Base-by-base conservation (phyloP, 257 asterid genomes). In the Orobanche coerulescens region DNA sequence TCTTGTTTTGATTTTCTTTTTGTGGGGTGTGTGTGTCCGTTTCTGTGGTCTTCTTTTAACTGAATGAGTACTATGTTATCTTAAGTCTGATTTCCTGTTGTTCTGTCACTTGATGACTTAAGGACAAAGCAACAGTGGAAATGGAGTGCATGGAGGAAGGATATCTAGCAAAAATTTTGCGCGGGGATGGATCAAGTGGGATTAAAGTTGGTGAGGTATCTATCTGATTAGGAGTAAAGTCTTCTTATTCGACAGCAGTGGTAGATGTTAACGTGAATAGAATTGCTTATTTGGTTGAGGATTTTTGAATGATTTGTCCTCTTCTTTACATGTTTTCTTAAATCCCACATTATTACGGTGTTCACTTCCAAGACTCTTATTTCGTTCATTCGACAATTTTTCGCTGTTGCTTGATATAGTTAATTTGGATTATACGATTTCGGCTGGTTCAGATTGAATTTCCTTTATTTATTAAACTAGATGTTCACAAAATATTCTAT, bases 101-200 rank as follows among this genome's bases (percentile, higher is more conserved):
- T 36, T 36, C 2, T 36, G 42, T 24, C 43, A 23, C 33, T 68
- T 58, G 13, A 63, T 72, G 55, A 47, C 58, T 59, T 26, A 19
- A 93, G 99, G 99, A 93, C 71, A 93, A 93, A 73, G 99, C 99
- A 22, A 93, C 99, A 0, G 99, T 93, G 20, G 99, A 93, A 75
- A 86, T 93, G 99, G 99, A 93, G 63, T 86, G 99, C 82, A 93
- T 93, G 99, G 99, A 93, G 77, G 99, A 93, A 40, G 99, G 99
- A 43, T 93, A 79, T 77, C 87, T 93, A 51, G 99, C 99, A 68
- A 89, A 89, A 78, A 93, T 93, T 56, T 12, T 93, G 61, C 86
- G 64, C 0, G 88, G 84, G n/a, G 99, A 89, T 66, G 99, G 99
- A 69, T 52, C 99, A 66, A 93, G 81, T 73, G 94, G 86, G 49